Conservation (phyloP, 2,329 filamentous ascomycete genomes). For the Emericellopsis cladophorae region DNA sequence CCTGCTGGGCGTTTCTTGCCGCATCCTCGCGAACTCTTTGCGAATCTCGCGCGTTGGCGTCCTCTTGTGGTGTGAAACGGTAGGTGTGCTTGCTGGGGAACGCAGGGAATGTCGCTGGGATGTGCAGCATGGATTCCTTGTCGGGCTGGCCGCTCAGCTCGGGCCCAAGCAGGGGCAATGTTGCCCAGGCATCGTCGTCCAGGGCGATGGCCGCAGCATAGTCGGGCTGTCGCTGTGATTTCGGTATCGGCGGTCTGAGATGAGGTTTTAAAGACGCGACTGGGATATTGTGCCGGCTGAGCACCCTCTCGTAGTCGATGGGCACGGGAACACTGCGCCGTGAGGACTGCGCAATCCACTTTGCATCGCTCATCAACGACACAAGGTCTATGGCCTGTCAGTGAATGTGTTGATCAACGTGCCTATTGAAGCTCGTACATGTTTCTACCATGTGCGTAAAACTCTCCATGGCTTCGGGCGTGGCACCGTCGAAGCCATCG, state of each 20-base stretch:
- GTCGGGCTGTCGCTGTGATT: slow-evolving; percentile 20
- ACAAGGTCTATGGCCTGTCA: slow-evolving; percentile 26
- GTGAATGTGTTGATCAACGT: no score
- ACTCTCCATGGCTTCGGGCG: slow-evolving; percentile 43
- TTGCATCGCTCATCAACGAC: slow-evolving; percentile 34
- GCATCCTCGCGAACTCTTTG: slow-evolving; percentile 48
- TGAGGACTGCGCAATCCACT: slow-evolving; percentile 30
- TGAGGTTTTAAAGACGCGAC: slow-evolving; percentile 41
- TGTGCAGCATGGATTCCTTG: slow-evolving; percentile 41
- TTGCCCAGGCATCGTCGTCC: slow-evolving; percentile 25
- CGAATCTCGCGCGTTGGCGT: slow-evolving; percentile 32
- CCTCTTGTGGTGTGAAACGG: slow-evolving; percentile 41
- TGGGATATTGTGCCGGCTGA: slow-evolving; percentile 38
- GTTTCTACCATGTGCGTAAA: slow-evolving; percentile 42
- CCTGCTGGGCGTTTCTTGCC: slow-evolving; percentile 45
- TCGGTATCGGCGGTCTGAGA: slow-evolving; percentile 36
- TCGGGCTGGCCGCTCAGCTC: slow-evolving; percentile 47
- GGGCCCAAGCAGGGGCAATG: slow-evolving; percentile 32
- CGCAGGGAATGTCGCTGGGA: slow-evolving; percentile 44
- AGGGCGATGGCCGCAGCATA: slow-evolving; percentile 23
- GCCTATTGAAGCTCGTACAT: slow-evolving; percentile 28
- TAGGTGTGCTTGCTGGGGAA: slow-evolving; percentile 56
- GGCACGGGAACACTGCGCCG: slow-evolving; percentile 42
- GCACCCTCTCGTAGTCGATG: slow-evolving; percentile 40
- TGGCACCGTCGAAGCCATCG: slow-evolving; percentile 44